phyloP scores from a whole-genome alignment of 352 stramenopile genomes.

The Hyaloperonospora arabidopsidis region DNA sequence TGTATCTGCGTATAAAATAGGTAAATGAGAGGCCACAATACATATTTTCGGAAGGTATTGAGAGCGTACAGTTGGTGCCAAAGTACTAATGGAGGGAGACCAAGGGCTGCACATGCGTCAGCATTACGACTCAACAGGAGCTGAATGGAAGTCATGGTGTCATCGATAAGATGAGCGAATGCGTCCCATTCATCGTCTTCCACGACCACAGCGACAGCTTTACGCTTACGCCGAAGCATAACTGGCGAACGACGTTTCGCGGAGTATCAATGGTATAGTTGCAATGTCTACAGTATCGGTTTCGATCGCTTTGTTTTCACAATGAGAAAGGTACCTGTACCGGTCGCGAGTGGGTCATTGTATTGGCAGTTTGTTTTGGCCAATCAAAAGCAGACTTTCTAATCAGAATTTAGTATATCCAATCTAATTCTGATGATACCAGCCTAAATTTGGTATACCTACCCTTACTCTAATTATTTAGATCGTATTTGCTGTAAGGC shows the following conservation, averaged over 20 bases:
- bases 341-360: too few species aligned
- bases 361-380: too few species aligned
- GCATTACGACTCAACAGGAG: slow-evolving; percentile 39
- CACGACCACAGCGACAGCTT: not conserved
- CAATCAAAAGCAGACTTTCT: too few species aligned
- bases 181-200: slow-evolving; percentile 26
- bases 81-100: slow-evolving; percentile 36
- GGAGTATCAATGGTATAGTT: too few species aligned
- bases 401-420: too few species aligned
- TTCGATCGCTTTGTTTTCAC: too few species aligned
- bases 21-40: not conserved
- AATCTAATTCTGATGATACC: too few species aligned
- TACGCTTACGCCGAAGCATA: slow-evolving; percentile 27
- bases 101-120: slow-evolving; percentile 26
- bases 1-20: slow-evolving; percentile 32
- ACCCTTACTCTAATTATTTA: too few species aligned
- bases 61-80: slow-evolving; percentile 51
- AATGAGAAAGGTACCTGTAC: too few species aligned
- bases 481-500: too few species aligned
- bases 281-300: too few species aligned
- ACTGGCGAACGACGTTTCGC: not conserved
- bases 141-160: slow-evolving; percentile 45
- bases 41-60: not conserved
- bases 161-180: slow-evolving; percentile 34
- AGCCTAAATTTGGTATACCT: too few species aligned